These are phyloP conservation scores for Xylaria scruposa DNA, from an alignment of 495 filamentous ascomycete genomes.

Conservation along the genomic window DNA sequence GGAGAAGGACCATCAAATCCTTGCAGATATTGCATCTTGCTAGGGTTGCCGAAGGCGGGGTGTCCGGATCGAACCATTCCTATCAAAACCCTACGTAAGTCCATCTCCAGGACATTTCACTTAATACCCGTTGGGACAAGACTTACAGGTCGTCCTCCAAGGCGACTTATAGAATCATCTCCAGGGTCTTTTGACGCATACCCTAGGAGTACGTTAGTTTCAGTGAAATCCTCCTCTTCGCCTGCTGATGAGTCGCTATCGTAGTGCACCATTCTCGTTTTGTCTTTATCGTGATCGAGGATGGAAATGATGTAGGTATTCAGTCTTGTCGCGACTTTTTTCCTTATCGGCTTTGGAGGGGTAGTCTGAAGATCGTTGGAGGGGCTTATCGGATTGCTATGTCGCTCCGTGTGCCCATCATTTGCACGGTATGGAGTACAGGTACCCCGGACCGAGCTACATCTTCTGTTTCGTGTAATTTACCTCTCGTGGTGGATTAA, in stretches of 20 bases:
- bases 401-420: neutral
- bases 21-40: conserved; percentile 92
- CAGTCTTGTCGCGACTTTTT: conserved; percentile 26
- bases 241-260: conserved; percentile 83
- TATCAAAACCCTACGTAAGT: conserved; percentile 39
- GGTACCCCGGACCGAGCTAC: no score
- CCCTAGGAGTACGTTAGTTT: conserved; percentile 89
- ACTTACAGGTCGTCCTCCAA: conserved; percentile 87
- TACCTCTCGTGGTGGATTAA: neutral
- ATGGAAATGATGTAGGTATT: neutral
- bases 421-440: neutral
- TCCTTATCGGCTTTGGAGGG: conserved; percentile 35
- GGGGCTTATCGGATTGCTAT: conserved; percentile 20
- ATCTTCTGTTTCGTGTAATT: neutral
- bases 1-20: conserved; percentile 77
- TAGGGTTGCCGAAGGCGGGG: conserved; percentile 76
- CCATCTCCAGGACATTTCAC: neutral
- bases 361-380: conserved; percentile 23
- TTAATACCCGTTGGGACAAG: neutral
- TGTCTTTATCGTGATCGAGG: neutral
- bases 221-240: conserved; percentile 74
- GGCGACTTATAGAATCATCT: conserved; percentile 84
- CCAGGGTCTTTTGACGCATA: conserved; percentile 84
- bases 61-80: conserved; percentile 78
- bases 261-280: conserved; percentile 73